Percentiles rank a stretch among this genome's conserved stretches.
These are phyloP conservation scores for Incumbomyces lentus DNA, from an alignment of 2,329 filamentous ascomycete genomes.

Conservation along the genomic window DNA sequence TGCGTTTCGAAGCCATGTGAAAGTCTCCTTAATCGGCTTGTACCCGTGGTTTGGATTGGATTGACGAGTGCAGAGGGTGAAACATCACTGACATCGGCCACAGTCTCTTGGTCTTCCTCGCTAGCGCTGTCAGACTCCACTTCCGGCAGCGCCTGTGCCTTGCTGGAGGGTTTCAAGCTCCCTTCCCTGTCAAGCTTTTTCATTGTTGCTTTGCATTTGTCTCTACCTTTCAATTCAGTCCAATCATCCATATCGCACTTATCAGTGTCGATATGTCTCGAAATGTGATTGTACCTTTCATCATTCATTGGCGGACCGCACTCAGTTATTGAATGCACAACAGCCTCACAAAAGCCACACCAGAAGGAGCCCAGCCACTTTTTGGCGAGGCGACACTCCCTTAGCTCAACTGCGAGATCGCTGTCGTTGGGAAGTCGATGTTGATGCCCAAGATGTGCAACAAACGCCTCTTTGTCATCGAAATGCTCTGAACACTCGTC, in stretches of 20 bases:
- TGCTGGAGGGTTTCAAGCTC: too few species aligned
- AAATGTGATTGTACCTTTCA: slow-evolving; percentile 63
- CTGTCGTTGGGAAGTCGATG: slow-evolving; percentile 30
- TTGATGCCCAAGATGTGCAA: slow-evolving; percentile 47
- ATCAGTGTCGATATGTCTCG: slow-evolving; percentile 36
- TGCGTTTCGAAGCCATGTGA: too few species aligned
- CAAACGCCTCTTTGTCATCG: slow-evolving; percentile 50
- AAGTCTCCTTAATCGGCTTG: too few species aligned
- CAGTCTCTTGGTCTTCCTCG: too few species aligned
- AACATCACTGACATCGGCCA: too few species aligned
- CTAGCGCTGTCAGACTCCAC: too few species aligned
- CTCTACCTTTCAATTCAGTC: slow-evolving; percentile 13
- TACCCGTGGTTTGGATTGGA: too few species aligned
- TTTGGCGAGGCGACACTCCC: slow-evolving; percentile 31
- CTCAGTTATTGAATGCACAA: slow-evolving; percentile 37
- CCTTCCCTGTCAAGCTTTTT: too few species aligned
- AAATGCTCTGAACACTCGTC: slow-evolving; percentile 38
- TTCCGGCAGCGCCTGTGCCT: too few species aligned
- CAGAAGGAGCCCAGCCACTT: slow-evolving; percentile 63
- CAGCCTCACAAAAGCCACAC: slow-evolving; percentile 69
- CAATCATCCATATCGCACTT: slow-evolving; percentile 9
- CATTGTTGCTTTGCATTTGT: slow-evolving; percentile 7
- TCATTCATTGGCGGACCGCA: slow-evolving; percentile 48
- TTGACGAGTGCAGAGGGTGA: too few species aligned
- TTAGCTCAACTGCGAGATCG: slow-evolving; percentile 23